Evolutionary conservation across 192 early-diverging fungal genomes (phyloP).

Genomic region (Backusella psychrophila): DNA sequence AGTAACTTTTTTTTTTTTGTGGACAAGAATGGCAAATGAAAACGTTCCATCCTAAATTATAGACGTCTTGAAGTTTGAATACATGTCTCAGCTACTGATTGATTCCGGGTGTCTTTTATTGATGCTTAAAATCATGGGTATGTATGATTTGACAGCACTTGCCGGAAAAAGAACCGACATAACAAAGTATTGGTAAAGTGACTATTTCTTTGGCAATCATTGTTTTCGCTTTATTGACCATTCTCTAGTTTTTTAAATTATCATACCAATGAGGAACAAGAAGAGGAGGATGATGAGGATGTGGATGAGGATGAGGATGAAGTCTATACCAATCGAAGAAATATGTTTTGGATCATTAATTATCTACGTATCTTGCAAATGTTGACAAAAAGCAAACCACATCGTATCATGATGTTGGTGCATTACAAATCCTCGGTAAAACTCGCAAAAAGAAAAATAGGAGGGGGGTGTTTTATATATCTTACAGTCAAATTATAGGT

Average conservation of each 20-base stretch:
- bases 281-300: neutral
- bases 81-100: slow-evolving; percentile 69
- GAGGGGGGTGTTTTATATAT: too few species aligned
- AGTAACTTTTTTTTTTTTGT: neutral
- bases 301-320: neutral
- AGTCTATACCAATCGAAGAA: slow-evolving; percentile 43
- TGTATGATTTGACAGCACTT: slow-evolving; percentile 52
- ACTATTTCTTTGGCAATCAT: too few species aligned
- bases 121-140: slow-evolving; percentile 80
- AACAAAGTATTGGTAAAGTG: slow-evolving; percentile 38
- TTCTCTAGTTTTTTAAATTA: slow-evolving; percentile 3
- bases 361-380: slow-evolving; percentile 77
- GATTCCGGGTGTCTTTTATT: slow-evolving; percentile 79
- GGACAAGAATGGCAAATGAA: too few species aligned
- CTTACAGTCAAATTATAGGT: slow-evolving; percentile 33
- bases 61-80: slow-evolving; percentile 73
- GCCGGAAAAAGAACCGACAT: slow-evolving; percentile 46
- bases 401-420: slow-evolving; percentile 73
- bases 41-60: too few species aligned
- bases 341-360: slow-evolving; percentile 69
- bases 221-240: too few species aligned
- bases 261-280: neutral
- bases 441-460: too few species aligned
- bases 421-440: slow-evolving; percentile 74
- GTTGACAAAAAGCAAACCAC: slow-evolving; percentile 73